Evolutionary conservation across 2,329 filamentous ascomycete species (phyloP).

Genomic region (Sarocladiaceae sp.): DNA sequence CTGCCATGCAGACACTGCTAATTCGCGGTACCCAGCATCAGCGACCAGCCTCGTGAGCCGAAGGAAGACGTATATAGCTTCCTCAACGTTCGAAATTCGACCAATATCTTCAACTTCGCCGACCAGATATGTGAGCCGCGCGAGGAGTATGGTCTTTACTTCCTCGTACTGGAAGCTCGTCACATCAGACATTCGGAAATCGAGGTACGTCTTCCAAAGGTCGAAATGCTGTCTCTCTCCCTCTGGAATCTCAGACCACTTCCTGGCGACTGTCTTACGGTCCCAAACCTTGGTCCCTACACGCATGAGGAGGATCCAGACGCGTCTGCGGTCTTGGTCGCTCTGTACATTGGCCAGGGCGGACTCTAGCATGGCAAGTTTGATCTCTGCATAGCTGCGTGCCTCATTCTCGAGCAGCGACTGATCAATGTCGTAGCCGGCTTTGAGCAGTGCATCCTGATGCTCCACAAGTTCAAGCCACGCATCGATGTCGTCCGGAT

Average conservation of each 20-base stretch:
- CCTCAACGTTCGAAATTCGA: conserved; percentile 11
- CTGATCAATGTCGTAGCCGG: conserved; percentile 36
- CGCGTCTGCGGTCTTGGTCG: conserved; percentile 44
- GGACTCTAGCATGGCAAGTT: conserved; percentile 71
- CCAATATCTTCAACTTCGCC: conserved; percentile 1
- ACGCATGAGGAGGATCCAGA: conserved; percentile 64
- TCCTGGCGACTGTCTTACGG: conserved; percentile 48
- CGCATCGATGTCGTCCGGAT: conserved; percentile 59
- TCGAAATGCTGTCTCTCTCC: conserved; percentile 32
- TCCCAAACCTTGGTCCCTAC: conserved; percentile 75
- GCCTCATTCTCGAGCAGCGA: conserved; percentile 52
- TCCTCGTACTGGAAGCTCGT: conserved; percentile 61
- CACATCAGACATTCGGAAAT: conserved; percentile 66
- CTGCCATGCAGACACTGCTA: conserved; percentile 78
- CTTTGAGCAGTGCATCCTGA: conserved; percentile 61
- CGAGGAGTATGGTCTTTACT: conserved; percentile 52
- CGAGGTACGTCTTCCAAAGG: conserved; percentile 68
- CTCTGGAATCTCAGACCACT: conserved; percentile 52
- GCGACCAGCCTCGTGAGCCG: conserved; percentile 67
- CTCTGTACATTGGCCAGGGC: conserved; percentile 54
- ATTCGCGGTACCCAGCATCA: conserved; percentile 72
- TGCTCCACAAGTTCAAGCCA: conserved; percentile 78
- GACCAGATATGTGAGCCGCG: conserved; percentile 34
- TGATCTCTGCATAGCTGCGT: conserved; percentile 69
- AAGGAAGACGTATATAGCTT: conserved; percentile 62